phyloP scores from a whole-genome alignment of 2,329 filamentous ascomycete species.

The Phyllosticta citribraziliensis region DNA sequence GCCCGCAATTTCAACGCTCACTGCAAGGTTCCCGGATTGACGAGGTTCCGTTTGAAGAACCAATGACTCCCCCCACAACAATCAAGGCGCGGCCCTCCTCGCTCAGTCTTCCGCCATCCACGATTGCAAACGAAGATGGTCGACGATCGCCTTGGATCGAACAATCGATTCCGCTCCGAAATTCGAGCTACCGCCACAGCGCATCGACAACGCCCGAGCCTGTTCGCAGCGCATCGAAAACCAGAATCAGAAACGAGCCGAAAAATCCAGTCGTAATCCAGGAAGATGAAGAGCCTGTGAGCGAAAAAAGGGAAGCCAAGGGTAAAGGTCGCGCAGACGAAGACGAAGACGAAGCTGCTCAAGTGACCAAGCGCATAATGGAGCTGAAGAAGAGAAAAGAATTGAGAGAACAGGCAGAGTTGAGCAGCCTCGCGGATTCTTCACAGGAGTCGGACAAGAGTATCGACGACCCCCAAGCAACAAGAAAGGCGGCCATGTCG shows the following conservation, averaged over 20 bases:
- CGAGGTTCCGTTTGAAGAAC: slow-evolving; percentile 5
- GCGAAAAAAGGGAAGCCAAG: slow-evolving; percentile 17
- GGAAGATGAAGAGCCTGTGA: slow-evolving; percentile 19
- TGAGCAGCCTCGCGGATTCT: neutral
- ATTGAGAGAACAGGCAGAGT: slow-evolving; percentile 36
- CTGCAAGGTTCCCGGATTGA: slow-evolving; percentile 8
- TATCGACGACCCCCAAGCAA: neutral
- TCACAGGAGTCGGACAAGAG: slow-evolving; percentile 19
- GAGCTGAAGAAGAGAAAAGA: slow-evolving; percentile 49
- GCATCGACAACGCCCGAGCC: slow-evolving; percentile 10
- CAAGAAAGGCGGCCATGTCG: neutral
- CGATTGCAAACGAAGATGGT: neutral
- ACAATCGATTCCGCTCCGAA: neutral
- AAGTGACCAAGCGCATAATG: slow-evolving; percentile 48
- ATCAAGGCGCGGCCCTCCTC: neutral
- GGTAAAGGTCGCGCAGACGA: slow-evolving; percentile 3
- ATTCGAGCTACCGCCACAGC: neutral
- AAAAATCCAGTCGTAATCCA: slow-evolving; percentile 20
- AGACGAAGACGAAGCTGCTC: slow-evolving; percentile 36
- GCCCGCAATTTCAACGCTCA: neutral
- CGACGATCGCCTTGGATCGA: neutral
- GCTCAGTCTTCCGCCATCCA: neutral
- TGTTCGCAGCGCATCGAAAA: slow-evolving; percentile 13
- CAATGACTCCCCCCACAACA: neutral
- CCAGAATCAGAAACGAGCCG: slow-evolving; percentile 18